Base-by-base conservation (phyloP, 225 moss, liverwort and hornwort species). In the Polytrichum commune region DNA sequence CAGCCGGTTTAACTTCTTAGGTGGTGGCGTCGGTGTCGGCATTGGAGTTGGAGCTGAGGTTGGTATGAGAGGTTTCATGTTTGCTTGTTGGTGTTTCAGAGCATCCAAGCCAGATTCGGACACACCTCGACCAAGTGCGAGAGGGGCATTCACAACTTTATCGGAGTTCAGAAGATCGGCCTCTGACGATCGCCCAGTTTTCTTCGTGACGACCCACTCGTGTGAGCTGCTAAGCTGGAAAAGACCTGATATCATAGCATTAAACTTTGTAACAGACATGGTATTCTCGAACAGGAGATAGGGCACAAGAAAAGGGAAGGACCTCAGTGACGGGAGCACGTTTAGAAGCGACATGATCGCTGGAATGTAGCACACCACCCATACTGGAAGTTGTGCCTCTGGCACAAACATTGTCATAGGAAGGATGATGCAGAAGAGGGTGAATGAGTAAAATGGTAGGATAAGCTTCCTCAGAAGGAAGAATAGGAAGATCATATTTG, bases 401-500 rank as follows among this genome's bases (percentile, higher is more conserved):
- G 88, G 88, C 64, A 88, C 85, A 64, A 88, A 88, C 88, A 88
- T 88, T 19, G 88, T 88, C 88, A 88, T 80, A 27, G 88, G 88
- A 32, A 88, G 78, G 62, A 88, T 88, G 67, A 88, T 88, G 82
- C 88, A 88, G 82, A 88, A 88, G 57, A 88, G 88, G 16, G 88
- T 88, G 66, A 88, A 88, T 0, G 88, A 88, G 55, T 88, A 88
- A 82, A 88, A 88, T 19, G 88, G 88, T 27, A 88, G 75, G 73
- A 88, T 82, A 13, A 88, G 82, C 75, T 88, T 88, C 75, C 88
- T 88, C 77, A 88, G 62, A 63, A 88, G 85, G 58, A 88, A 88
- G 56, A 88, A 88, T n/a, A 88, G 85, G 71, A 82, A 88, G 69
- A 88, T 82, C 77, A 88, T 74, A 33, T 88, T 88, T 25, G 84